Evolutionary conservation across 306 rosid species (phyloP), one percentile per base, ranked within the genome.

Genomic region (Prosopis cineraria): DNA sequence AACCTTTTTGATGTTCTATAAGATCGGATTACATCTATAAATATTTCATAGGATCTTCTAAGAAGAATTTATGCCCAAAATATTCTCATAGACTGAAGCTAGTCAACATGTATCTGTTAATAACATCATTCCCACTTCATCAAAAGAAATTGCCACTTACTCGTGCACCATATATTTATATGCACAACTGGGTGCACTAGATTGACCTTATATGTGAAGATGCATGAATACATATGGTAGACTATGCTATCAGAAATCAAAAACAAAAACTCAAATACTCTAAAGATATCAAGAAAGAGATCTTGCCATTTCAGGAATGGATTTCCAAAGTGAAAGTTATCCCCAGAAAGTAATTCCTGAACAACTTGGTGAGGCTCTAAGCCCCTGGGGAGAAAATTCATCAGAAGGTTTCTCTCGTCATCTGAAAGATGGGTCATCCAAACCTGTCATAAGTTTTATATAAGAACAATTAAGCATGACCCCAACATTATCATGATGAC

Each of bases 371-470:
- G 87, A 36, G 89, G 84, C 86, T 88, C 98, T 30, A 63, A 72
- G 60, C 87, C 93, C 39, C 68, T 73, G 19, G 99, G 99, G 53
- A 95, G 98, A 85, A 91, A 89, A 64, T 86, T 85, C 91, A 81
- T 82, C 29, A 95, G 91, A 79, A 78, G 75, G 67, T 72, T 90
- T 82, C 91, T 89, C 83, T 95, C 99, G 47, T 81, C 87, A 80
- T 93, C 94, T 25, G 98, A 88, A 44, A 95, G 93, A 85, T 79
- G 78, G 31, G 87, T 85, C 75, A 82, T 87, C 99, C 99, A 95
- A 71, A 87, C 93, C 99, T 95, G 90, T 78, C 86, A 82, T 31
- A 79, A 67, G 41, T 33, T 83, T 24, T 64, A 75, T 17, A 58
- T 8, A 75, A 73, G 60, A 64, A 13, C 7, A 71, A 76, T 76